Percentiles rank a stretch among this genome's conserved stretches.
Conservation (phyloP, 441 rosid genomes). For the Dalechampia spathulata region DNA sequence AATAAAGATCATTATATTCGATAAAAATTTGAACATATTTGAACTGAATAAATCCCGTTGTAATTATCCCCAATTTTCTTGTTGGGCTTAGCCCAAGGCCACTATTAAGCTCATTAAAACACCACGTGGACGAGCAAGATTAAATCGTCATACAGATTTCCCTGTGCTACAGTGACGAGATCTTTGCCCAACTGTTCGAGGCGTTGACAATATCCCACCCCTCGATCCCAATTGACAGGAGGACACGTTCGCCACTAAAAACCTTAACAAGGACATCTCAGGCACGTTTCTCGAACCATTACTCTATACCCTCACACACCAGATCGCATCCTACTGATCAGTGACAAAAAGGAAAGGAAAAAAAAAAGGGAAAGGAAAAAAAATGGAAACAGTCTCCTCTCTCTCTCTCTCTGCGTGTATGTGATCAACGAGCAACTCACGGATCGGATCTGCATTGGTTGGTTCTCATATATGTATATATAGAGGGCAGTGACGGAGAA, state of each 20-base stretch:
- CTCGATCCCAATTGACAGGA: neutral
- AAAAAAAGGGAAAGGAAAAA: neutral
- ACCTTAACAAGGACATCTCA: slow-evolving; percentile 19
- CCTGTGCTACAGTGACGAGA: no score
- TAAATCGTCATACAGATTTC: neutral
- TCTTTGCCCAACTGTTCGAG: no score
- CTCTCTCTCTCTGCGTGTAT: slow-evolving; percentile 9
- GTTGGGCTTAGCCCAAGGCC: neutral
- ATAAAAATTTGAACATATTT: no score
- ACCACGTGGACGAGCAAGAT: neutral
- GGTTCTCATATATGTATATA: neutral
- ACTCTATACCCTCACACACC: neutral
- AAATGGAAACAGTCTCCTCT: slow-evolving; percentile 15
- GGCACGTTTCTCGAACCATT: slow-evolving; percentile 15
- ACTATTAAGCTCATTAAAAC: no score
- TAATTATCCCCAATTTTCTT: no score
- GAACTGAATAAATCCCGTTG: no score
- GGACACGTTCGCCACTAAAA: slow-evolving; percentile 3
- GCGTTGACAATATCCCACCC: slow-evolving; percentile 1
- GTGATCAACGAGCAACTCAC: slow-evolving; percentile 39
- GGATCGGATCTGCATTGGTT: slow-evolving; percentile 68
- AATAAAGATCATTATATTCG: no score
- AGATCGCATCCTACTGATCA: slow-evolving; percentile 26
- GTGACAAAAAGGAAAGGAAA: slow-evolving; percentile 1
- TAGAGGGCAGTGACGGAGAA: neutral